Conservation (phyloP, 768 basidiomycete species). For the Lactifluus piperatus region DNA sequence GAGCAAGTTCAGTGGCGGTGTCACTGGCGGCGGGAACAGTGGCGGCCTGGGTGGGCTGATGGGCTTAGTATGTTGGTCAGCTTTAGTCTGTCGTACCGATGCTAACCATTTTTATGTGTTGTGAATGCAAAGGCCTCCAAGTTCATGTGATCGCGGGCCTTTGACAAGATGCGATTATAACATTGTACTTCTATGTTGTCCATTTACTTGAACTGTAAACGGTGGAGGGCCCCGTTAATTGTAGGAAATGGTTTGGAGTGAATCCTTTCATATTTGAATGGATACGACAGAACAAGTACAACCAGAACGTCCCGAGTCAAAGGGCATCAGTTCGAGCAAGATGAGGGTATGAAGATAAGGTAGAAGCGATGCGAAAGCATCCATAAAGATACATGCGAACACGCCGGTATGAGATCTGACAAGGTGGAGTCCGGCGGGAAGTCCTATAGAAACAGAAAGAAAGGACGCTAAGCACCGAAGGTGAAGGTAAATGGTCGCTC, state of each 20-base stretch:
- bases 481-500: background rate
- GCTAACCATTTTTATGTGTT: background rate
- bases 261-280: background rate
- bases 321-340: background rate
- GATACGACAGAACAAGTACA: background rate
- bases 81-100: conserved; percentile 19
- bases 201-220: background rate
- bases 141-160: background rate
- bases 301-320: no score
- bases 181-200: background rate
- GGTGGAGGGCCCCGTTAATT: background rate
- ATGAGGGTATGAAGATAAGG: background rate
- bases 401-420: background rate
- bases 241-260: background rate
- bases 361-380: background rate
- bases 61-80: conserved; percentile 22
- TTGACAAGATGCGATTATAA: background rate
- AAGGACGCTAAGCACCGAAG: background rate
- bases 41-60: conserved; percentile 58
- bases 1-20: conserved; percentile 44
- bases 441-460: background rate
- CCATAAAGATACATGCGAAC: background rate
- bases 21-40: conserved; percentile 54
- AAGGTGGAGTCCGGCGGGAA: background rate
- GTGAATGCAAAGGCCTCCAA: conserved; percentile 11